Evolutionary conservation across 2,329 filamentous ascomycete genomes (phyloP).

Genomic region (Cordyceps cateniannulata): DNA sequence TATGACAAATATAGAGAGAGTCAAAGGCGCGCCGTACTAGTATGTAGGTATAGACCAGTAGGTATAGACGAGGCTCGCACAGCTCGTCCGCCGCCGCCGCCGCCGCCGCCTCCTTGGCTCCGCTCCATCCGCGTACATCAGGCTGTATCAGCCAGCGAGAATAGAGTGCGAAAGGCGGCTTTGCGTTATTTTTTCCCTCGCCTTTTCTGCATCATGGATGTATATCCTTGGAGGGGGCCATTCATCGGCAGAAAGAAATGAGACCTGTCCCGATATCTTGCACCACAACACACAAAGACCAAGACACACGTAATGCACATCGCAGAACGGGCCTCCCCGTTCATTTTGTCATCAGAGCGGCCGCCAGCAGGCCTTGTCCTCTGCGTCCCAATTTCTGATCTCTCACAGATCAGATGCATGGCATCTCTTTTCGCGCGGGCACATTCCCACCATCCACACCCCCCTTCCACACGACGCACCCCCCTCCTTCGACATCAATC

Average conservation of each 20-base stretch:
- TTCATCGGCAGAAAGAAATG: too few relatives aligned
- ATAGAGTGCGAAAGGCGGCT: too few relatives aligned
- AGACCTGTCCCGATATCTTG: too few relatives aligned
- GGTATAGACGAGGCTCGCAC: neutral
- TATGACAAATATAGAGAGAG: neutral
- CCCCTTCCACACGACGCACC: neutral
- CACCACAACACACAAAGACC: too few relatives aligned
- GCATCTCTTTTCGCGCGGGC: constrained; percentile 3
- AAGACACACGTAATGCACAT: too few relatives aligned
- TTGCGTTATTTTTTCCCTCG: neutral
- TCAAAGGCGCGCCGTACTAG: neutral
- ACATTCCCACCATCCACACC: neutral
- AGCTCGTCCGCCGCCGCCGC: neutral
- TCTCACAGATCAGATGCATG: constrained; percentile 5
- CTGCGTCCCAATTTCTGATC: neutral
- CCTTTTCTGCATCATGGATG: neutral
- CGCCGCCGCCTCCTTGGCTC: neutral
- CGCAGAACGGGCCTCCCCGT: neutral
- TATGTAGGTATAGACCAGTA: too few relatives aligned
- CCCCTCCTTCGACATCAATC: neutral
- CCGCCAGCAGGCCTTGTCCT: neutral
- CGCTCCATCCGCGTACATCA: neutral
- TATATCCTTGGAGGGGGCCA: too few relatives aligned
- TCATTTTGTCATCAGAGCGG: neutral
- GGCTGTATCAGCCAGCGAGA: too few relatives aligned